phyloP scores from a whole-genome alignment of 1,284 basidiomycete genomes.

The Sphagnurus paluster region DNA sequence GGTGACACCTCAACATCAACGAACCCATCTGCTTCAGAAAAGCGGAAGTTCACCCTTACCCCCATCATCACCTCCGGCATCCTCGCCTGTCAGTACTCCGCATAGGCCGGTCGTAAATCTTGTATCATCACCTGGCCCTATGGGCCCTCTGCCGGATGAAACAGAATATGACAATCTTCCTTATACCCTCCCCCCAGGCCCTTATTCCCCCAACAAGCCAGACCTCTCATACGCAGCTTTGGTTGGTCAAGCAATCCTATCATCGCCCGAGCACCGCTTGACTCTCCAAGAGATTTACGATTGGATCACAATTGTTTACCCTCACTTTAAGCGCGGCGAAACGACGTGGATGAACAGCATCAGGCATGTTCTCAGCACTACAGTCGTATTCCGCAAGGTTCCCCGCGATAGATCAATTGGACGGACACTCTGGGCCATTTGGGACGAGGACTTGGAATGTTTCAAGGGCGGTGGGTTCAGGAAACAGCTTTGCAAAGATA shows the following conservation, averaged over 20 bases:
- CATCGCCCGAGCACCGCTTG: constrained; percentile 81
- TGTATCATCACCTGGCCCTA: constrained; percentile 79
- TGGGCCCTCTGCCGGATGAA: constrained; percentile 59
- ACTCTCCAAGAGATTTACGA: constrained; percentile 96
- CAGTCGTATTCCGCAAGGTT: constrained; percentile 75
- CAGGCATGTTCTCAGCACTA: constrained; percentile 83
- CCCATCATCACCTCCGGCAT: constrained; percentile 51
- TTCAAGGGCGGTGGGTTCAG: constrained; percentile 71
- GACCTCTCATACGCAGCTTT: constrained; percentile 91
- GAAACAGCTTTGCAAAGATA: constrained; percentile 67
- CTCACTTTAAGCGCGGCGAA: constrained; percentile 90
- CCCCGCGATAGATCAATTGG: constrained; percentile 66
- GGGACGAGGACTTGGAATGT: constrained; percentile 69
- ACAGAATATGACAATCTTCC: constrained; percentile 65
- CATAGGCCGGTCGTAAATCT: constrained; percentile 55
- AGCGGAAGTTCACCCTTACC: constrained; percentile 38
- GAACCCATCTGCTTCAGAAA: constrained; percentile 25
- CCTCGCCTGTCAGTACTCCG: constrained; percentile 61
- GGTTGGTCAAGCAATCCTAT: constrained; percentile 92
- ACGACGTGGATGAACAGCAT: constrained; percentile 97
- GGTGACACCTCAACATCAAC: constrained; percentile 42
- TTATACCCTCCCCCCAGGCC: constrained; percentile 79
- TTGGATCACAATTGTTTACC: constrained; percentile 93
- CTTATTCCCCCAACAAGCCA: constrained; percentile 77
- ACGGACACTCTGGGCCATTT: constrained; percentile 76